A percentile compares a stretch with the other conserved stretches of the same genome.
Evolutionary conservation across 2,329 filamentous ascomycete species (phyloP).

Genomic region (Aspergillus intermedius): DNA sequence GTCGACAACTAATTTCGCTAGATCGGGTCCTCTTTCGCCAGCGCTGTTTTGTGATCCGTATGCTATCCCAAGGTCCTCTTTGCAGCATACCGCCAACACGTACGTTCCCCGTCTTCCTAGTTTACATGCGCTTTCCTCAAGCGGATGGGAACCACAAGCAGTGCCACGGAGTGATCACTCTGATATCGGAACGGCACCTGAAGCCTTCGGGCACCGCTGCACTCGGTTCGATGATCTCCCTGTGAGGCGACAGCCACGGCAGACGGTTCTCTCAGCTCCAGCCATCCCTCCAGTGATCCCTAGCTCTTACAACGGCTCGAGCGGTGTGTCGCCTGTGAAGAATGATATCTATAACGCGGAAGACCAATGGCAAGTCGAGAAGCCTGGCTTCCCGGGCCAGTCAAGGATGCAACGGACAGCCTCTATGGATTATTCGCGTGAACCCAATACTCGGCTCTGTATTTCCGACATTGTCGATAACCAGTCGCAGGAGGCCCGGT

Average conservation of each 20-base stretch:
- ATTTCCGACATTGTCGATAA: slow-evolving; percentile 13
- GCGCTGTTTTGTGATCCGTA: not conserved
- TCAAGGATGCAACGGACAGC: not conserved
- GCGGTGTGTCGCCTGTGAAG: not conserved
- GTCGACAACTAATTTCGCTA: no score
- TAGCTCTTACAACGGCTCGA: no score
- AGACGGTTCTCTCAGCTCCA: no score
- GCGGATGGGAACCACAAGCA: not conserved
- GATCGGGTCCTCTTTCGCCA: no score
- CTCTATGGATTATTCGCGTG: not conserved
- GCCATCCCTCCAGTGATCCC: no score
- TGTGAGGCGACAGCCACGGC: no score
- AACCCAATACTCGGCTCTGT: slow-evolving; percentile 9
- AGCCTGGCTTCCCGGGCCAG: not conserved
- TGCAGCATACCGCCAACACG: not conserved
- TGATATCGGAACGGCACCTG: no score
- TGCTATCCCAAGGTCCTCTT: not conserved
- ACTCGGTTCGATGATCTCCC: no score
- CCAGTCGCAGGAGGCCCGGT: not conserved
- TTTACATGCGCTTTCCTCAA: not conserved
- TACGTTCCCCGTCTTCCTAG: not conserved
- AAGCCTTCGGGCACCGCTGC: no score
- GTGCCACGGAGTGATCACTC: no score
- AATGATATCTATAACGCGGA: not conserved
- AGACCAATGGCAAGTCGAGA: not conserved